Evolutionary conservation across 2,329 filamentous ascomycete species (phyloP), one percentile per base, ranked within the genome.

Genomic region (Drechslerella dactyloides): DNA sequence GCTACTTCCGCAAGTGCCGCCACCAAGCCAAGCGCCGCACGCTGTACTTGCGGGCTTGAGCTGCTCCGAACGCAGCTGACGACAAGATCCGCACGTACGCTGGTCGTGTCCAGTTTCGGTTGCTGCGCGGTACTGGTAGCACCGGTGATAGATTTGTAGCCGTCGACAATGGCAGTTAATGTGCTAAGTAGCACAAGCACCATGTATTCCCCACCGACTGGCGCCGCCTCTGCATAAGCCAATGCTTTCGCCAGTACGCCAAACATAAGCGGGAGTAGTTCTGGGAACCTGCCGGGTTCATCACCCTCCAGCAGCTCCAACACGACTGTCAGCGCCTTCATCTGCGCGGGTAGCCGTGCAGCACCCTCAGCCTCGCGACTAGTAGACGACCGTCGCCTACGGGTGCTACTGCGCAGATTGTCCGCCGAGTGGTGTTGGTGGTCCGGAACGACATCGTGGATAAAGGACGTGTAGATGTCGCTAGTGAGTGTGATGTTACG

Each of bases 11-110:
- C 93, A 44, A 99, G 83, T 64, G 88, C 89, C 23, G 93, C 92
- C 66, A 97, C 90, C 24, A 99, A 83, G 7, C 97, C 85, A 13
- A 99, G 83, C 2, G 94, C 93, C 4, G 89, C 88, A 78, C 96
- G 97, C 78, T 97, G 96, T 5, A 99, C 92, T 74, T 96, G 91
- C 0, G 93, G 92, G 79, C 90, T 97, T 24, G 90, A 87, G 0
- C 93, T 96, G 73, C 91, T 93, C 77, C 96, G 90, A 50, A 99
- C 90, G 81, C 93, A 97, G 78, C 96, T 93, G 54, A 97, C 92
- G 61, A 99, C 87, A 51, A 97, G 81, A 78, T 99, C 94, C 1
- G 91, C 90, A 65, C 96, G 88, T 42, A 96, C 89, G 40, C 87
- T 88, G 1, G 90, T 89, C 51, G 87, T 86, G 78, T 96, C 91